Conservation (phyloP, 345 rosid species). For the Adansonia digitata region DNA sequence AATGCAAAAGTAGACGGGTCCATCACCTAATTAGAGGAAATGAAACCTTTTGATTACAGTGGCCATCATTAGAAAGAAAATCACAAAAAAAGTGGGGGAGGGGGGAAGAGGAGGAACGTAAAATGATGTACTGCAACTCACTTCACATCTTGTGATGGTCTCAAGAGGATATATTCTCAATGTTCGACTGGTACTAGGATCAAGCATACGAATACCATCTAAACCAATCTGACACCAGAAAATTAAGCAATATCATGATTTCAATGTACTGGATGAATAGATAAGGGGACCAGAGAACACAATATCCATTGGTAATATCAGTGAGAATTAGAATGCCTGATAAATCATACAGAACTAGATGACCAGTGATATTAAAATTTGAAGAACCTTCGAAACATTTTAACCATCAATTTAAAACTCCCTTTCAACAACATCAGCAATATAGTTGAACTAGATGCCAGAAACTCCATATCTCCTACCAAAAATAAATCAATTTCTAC, state of each 20-base stretch:
- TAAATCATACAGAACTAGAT: background rate
- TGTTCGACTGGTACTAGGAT: constrained; percentile 73
- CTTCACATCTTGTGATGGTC: constrained; percentile 88
- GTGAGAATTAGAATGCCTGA: background rate
- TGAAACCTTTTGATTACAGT: background rate
- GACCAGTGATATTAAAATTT: background rate
- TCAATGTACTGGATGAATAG: background rate
- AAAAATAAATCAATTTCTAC: background rate
- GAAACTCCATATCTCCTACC: background rate
- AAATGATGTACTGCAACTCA: constrained; percentile 24
- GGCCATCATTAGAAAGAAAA: background rate
- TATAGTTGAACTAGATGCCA: background rate
- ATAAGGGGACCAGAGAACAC: background rate
- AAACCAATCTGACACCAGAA: constrained; percentile 66
- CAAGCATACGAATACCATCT: constrained; percentile 97
- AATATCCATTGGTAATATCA: background rate
- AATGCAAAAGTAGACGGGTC: constrained; percentile 87
- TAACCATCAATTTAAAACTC: background rate
- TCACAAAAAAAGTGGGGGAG: background rate
- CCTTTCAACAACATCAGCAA: background rate
- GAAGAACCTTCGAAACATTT: background rate
- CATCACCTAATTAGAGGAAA: constrained; percentile 34
- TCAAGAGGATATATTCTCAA: constrained; percentile 94
- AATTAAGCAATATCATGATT: background rate
- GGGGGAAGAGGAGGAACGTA: background rate